A percentile compares a stretch with the other conserved stretches of the same genome.
Evolutionary conservation across 1,284 basidiomycete species (phyloP).

Genomic region (Mycosarcoma maydis): DNA sequence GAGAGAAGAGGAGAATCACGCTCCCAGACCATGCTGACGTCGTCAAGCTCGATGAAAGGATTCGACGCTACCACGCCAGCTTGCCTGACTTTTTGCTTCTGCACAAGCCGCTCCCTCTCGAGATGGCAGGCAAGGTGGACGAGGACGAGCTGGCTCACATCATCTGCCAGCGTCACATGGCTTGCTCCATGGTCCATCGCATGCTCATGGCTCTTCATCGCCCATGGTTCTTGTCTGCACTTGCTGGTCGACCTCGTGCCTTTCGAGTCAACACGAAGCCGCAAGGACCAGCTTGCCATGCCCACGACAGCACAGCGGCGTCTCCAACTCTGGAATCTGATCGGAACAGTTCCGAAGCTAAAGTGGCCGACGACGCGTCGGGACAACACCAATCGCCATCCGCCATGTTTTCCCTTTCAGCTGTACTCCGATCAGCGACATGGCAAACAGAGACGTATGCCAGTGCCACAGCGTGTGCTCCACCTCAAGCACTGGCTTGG

Average conservation of each 20-base stretch:
- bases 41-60: constrained; percentile 29
- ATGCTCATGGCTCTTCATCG: constrained; percentile 37
- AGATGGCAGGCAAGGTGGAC: constrained; percentile 31
- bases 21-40: constrained; percentile 15
- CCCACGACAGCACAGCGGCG: too few relatives aligned
- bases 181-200: constrained; percentile 32
- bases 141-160: constrained; percentile 28
- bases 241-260: constrained; percentile 6
- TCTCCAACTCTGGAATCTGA: too few relatives aligned
- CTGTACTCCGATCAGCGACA: constrained; percentile 27
- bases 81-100: constrained; percentile 25
- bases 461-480: constrained; percentile 18
- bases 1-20: not conserved
- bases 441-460: constrained; percentile 31
- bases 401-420: constrained; percentile 21
- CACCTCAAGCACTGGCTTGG: constrained; percentile 25
- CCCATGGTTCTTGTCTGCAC: constrained; percentile 28
- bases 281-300: too few relatives aligned
- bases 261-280: too few relatives aligned
- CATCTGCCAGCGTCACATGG: constrained; percentile 33
- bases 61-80: constrained; percentile 34
- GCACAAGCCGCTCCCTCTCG: constrained; percentile 26
- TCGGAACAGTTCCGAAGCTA: not conserved
- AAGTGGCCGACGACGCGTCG: not conserved
- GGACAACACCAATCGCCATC: not conserved